These are phyloP conservation scores for Tricladium varicosporioides DNA, from an alignment of 2,329 filamentous ascomycete species.

Conservation along the genomic window DNA sequence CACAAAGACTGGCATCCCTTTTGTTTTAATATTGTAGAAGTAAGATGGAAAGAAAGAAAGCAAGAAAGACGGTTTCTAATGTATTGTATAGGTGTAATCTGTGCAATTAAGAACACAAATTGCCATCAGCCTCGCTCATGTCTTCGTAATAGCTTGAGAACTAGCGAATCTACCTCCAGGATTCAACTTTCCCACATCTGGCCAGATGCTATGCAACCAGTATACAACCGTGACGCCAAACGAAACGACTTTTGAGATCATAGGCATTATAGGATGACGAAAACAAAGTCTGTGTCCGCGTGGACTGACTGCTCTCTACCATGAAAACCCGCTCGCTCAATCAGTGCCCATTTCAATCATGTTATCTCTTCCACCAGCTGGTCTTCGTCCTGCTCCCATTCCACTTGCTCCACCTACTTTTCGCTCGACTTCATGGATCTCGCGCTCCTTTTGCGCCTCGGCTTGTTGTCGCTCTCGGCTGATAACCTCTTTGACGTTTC, in stretches of 20 bases:
- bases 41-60: not conserved
- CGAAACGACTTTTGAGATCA: conserved; percentile 19
- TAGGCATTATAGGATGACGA: not conserved
- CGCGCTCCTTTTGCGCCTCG: conserved; percentile 73
- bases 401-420: conserved; percentile 44
- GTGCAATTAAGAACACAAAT: conserved; percentile 6
- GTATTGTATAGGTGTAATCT: conserved; percentile 16
- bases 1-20: not conserved
- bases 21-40: conserved; percentile 20
- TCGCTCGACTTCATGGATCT: conserved; percentile 68
- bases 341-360: conserved; percentile 37
- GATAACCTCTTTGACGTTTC: conserved; percentile 75
- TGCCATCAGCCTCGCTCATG: conserved; percentile 8
- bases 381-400: conserved; percentile 43
- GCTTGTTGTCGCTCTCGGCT: conserved; percentile 79
- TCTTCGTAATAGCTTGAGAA: conserved; percentile 15
- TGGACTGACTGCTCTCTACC: conserved; percentile 1
- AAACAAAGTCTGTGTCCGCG: not conserved
- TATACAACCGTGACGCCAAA: conserved; percentile 31
- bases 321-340: conserved; percentile 17
- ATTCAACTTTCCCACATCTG: conserved; percentile 25
- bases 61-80: conserved; percentile 16
- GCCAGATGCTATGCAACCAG: conserved; percentile 33
- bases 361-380: conserved; percentile 28
- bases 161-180: not conserved